Evolutionary conservation across 139 green algal species (phyloP).

Genomic region (Microglena sp.): DNA sequence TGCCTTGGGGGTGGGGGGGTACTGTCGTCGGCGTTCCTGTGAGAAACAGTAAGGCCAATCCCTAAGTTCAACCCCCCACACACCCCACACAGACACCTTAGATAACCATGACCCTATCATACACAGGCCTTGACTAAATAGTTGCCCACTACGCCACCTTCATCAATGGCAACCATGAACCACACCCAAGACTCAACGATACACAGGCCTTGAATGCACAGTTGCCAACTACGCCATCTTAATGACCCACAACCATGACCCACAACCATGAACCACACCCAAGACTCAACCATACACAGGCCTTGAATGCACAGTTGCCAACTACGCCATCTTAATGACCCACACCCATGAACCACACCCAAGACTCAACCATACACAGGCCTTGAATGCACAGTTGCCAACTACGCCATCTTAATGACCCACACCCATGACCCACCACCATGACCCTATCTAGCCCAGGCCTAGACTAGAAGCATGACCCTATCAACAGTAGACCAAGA

Average conservation of each 20-base stretch:
- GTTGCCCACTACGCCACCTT: slow-evolving; percentile 66
- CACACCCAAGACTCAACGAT: background rate
- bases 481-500: no score
- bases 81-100: no score
- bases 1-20: no score
- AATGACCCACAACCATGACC: background rate
- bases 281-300: background rate
- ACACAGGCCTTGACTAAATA: slow-evolving; percentile 74
- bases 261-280: background rate
- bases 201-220: background rate
- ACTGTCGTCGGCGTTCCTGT: no score
- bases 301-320: background rate
- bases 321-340: background rate
- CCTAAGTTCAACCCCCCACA: no score
- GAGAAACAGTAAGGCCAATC: no score
- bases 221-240: background rate
- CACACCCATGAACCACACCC: background rate
- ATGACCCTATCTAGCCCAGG: no score
- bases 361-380: background rate
- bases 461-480: no score
- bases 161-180: slow-evolving; percentile 29
- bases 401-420: background rate
- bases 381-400: background rate
- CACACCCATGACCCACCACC: background rate
- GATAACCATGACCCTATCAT: no score